Evolutionary conservation across 352 stramenopile genomes (phyloP).

Genomic region (Phytophthora pini): DNA sequence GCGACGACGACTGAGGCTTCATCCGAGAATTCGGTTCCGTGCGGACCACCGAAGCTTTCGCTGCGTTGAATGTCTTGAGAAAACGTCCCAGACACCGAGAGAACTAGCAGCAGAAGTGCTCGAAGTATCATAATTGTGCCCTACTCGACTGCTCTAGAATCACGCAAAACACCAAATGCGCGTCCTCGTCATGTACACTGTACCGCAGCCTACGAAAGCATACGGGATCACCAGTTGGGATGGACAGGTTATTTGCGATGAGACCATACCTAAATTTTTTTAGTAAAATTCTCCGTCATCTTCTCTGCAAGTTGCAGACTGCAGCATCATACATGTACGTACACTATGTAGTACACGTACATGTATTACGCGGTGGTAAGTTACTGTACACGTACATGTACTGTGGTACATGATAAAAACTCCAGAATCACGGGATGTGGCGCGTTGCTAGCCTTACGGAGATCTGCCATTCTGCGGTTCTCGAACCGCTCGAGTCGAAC

Average conservation of each 20-base stretch:
- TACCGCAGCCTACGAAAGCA: slow-evolving; percentile 1
- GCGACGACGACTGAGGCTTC: slow-evolving; percentile 8
- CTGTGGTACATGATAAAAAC: not conserved
- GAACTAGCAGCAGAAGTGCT: slow-evolving; percentile 4
- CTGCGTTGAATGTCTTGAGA: slow-evolving; percentile 15
- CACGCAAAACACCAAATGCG: slow-evolving; percentile 12
- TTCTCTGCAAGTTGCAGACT: no score
- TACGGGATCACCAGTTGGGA: slow-evolving; percentile 18
- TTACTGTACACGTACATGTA: no score
- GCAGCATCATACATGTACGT: no score
- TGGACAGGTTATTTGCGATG: not conserved
- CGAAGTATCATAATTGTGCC: slow-evolving; percentile 2
- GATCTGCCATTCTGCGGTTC: no score
- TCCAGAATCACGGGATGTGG: not conserved
- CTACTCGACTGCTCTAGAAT: not conserved
- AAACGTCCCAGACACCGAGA: not conserved
- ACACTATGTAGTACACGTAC: no score
- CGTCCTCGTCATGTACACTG: not conserved
- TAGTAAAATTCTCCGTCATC: no score
- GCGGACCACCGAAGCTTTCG: slow-evolving; percentile 20
- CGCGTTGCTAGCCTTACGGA: no score
- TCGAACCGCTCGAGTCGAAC: no score
- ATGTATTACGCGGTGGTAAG: no score
- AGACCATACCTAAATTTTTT: not conserved
- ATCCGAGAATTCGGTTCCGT: slow-evolving; percentile 22